Evolutionary conservation across 129 eudicot species (phyloP).

Genomic region (Smallanthus sonchifolius): DNA sequence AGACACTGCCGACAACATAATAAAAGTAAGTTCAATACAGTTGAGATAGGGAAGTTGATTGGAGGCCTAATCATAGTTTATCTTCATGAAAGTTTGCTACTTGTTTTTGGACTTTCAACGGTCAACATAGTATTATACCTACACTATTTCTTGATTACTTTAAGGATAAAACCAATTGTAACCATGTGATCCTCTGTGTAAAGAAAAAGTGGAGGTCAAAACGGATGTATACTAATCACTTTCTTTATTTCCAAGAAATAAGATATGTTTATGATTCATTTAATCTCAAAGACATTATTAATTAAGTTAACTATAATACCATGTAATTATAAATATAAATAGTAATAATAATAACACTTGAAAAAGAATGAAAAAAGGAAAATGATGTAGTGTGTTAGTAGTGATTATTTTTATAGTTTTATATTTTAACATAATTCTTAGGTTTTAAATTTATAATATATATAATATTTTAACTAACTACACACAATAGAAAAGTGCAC

Average conservation of each 20-base stretch:
- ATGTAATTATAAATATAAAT: too few relatives aligned
- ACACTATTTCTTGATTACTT: constrained; percentile 12
- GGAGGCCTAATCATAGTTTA: constrained; percentile 25
- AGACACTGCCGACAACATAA: constrained; percentile 23
- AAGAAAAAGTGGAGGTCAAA: constrained; percentile 24
- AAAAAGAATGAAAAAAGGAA: too few relatives aligned
- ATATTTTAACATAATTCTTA: too few relatives aligned
- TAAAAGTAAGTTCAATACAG: constrained; percentile 7
- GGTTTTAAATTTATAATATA: too few relatives aligned
- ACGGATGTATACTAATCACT: not conserved
- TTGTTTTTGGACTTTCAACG: constrained; percentile 22
- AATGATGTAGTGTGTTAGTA: too few relatives aligned
- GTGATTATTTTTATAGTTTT: too few relatives aligned
- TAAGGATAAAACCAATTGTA: constrained; percentile 8
- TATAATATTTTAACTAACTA: too few relatives aligned
- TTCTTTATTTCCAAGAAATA: not conserved
- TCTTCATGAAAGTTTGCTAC: constrained; percentile 23
- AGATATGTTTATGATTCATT: not conserved
- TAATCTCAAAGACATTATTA: not conserved
- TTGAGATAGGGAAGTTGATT: constrained; percentile 14
- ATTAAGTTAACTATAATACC: not conserved
- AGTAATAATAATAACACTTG: too few relatives aligned
- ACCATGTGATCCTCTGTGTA: constrained; percentile 28
- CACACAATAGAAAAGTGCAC: too few relatives aligned
- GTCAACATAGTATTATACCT: constrained; percentile 39